phyloP scores from a whole-genome alignment of 169 alveolate genomes.

The Babesia divergens region DNA sequence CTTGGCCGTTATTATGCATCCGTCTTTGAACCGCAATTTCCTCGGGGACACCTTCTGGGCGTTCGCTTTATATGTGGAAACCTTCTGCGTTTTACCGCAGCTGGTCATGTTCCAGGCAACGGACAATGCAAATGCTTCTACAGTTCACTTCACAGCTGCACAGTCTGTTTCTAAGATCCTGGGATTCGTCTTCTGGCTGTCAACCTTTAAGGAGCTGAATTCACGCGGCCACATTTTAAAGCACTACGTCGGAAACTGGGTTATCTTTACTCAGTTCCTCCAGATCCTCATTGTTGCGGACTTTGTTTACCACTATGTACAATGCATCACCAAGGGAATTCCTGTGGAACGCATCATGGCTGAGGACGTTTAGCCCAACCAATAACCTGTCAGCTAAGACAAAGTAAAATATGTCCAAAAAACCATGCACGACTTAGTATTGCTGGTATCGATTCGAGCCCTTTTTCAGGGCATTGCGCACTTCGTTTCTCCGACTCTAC shows the following conservation, averaged over 20 bases:
- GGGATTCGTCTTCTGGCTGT: slow-evolving; percentile 89
- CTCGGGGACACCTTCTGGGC: slow-evolving; percentile 86
- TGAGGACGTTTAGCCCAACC: slow-evolving; percentile 75
- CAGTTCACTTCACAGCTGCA: slow-evolving; percentile 91
- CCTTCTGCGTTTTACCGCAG: slow-evolving; percentile 89
- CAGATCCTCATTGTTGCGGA: slow-evolving; percentile 88
- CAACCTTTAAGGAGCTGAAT: slow-evolving; percentile 85
- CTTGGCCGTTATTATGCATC: slow-evolving; percentile 86
- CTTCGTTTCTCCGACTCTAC: slow-evolving; percentile 17
- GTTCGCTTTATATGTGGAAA: slow-evolving; percentile 88
- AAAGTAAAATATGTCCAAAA: not conserved
- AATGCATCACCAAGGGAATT: slow-evolving; percentile 83
- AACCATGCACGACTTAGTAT: not conserved
- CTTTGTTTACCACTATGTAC: slow-evolving; percentile 82
- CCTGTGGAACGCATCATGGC: slow-evolving; percentile 79
- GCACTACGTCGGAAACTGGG: slow-evolving; percentile 88
- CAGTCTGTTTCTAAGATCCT: slow-evolving; percentile 85
- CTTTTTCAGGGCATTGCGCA: not conserved
- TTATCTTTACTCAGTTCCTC: slow-evolving; percentile 79
- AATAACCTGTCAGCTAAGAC: not conserved
- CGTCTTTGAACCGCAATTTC: slow-evolving; percentile 82
- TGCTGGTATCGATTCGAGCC: slow-evolving; percentile 5
- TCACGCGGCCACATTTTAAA: slow-evolving; percentile 77
- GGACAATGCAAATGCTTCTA: slow-evolving; percentile 85
- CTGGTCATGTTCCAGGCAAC: slow-evolving; percentile 87